Percentiles rank a stretch among this genome's conserved stretches.
Evolutionary conservation across 805 yeast genomes (phyloP).

Genomic region (Wickerhamomyces strasburgensis): DNA sequence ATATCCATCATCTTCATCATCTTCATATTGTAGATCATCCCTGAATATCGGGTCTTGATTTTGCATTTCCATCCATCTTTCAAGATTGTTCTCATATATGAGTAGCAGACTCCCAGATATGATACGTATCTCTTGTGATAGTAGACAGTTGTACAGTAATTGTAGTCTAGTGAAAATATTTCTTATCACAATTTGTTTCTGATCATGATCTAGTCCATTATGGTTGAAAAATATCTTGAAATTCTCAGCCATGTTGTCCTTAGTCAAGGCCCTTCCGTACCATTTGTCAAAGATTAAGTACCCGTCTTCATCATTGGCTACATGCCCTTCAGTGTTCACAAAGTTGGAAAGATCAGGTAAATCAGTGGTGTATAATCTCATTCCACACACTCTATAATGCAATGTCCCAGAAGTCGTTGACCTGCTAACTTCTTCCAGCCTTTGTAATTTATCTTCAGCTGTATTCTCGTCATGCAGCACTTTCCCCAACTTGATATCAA

Average conservation of each 20-base stretch:
- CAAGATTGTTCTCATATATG: slow-evolving; percentile 62
- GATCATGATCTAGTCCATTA: slow-evolving; percentile 27
- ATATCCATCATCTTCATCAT: slow-evolving; percentile 32
- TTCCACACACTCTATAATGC: slow-evolving; percentile 81
- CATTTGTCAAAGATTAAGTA: slow-evolving; percentile 56
- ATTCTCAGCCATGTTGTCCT: slow-evolving; percentile 39
- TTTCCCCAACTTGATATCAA: slow-evolving; percentile 83
- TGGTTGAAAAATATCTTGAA: slow-evolving; percentile 42
- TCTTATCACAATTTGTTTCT: slow-evolving; percentile 35
- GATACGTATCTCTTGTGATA: slow-evolving; percentile 58
- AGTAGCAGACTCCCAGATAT: slow-evolving; percentile 70
- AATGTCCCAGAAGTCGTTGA: slow-evolving; percentile 78
- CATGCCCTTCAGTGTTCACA: slow-evolving; percentile 8
- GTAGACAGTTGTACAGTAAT: slow-evolving; percentile 58
- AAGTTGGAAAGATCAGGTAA: slow-evolving; percentile 15
- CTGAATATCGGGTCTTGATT: slow-evolving; percentile 36
- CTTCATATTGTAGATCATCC: slow-evolving; percentile 30
- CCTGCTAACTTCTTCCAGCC: slow-evolving; percentile 60
- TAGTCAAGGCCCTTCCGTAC: slow-evolving; percentile 61
- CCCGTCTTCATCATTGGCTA: slow-evolving; percentile 28
- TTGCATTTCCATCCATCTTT: slow-evolving; percentile 43
- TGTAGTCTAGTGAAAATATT: slow-evolving; percentile 57
- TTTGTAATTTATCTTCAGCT: slow-evolving; percentile 48
- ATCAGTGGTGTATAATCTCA: slow-evolving; percentile 46
- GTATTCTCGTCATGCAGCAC: slow-evolving; percentile 61